Percentiles rank a stretch among this genome's conserved stretches.
Evolutionary conservation across 176 grass and related monocot species (phyloP).

Genomic region (Otatea glauca): DNA sequence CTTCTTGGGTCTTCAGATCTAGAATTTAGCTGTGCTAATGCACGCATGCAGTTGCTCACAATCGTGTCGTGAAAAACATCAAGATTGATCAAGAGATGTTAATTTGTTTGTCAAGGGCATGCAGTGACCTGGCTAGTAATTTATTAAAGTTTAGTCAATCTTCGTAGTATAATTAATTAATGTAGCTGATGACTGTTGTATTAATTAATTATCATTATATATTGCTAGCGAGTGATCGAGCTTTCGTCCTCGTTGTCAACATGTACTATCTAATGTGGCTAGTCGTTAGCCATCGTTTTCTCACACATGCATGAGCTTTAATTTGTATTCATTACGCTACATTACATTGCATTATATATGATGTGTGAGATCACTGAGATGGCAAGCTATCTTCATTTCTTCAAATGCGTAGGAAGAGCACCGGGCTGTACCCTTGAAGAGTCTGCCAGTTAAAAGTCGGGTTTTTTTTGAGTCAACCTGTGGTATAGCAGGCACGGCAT

Average conservation of each 20-base stretch:
- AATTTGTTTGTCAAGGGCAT: not conserved
- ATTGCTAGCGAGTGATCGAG: not conserved
- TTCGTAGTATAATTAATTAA: not conserved
- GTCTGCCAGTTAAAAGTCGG: not conserved
- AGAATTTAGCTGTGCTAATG: not conserved
- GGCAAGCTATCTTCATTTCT: not conserved
- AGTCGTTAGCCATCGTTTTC: conserved; percentile 21
- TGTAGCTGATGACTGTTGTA: conserved; percentile 34
- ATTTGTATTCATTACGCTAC: not conserved
- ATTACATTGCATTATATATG: not conserved
- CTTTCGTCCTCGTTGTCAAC: conserved; percentile 30
- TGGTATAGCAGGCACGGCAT: too few species aligned
- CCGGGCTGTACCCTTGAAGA: too few species aligned
- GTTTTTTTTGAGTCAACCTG: too few species aligned
- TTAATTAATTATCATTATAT: conserved; percentile 3
- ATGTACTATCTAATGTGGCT: not conserved
- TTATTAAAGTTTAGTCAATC: not conserved
- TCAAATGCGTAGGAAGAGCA: not conserved
- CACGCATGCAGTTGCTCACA: not conserved
- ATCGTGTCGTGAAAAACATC: not conserved
- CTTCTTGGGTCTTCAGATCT: not conserved
- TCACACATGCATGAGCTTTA: not conserved
- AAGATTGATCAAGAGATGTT: not conserved
- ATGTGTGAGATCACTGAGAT: not conserved
- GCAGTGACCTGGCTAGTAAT: not conserved